phyloP scores from a whole-genome alignment of 371 early-diverging fungal genomes.

The Lichtheimia hyalospora region DNA sequence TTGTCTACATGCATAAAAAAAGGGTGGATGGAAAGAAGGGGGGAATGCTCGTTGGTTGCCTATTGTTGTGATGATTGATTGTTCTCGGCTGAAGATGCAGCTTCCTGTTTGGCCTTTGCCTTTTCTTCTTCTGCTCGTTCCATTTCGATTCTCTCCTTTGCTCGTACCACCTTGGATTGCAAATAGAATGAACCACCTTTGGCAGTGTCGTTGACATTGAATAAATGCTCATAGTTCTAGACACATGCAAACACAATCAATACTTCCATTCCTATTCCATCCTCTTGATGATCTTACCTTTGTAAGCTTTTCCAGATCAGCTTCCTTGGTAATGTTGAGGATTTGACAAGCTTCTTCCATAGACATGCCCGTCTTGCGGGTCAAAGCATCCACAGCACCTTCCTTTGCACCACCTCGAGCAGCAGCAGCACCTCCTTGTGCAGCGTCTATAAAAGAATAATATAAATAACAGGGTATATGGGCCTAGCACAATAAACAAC shows the following conservation, averaged over 20 bases:
- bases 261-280: not conserved
- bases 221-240: constrained; percentile 89
- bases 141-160: constrained; percentile 91
- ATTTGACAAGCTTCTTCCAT: constrained; percentile 93
- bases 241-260: not conserved
- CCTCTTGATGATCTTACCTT: constrained; percentile 54
- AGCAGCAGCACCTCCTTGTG: constrained; percentile 61
- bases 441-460: constrained; percentile 50
- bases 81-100: constrained; percentile 5
- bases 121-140: constrained; percentile 70
- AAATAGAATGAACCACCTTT: constrained; percentile 92
- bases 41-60: no score
- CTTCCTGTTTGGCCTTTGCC: constrained; percentile 7
- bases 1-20: constrained; percentile 10
- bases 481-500: constrained; percentile 19
- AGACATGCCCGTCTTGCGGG: constrained; percentile 83
- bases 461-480: not conserved
- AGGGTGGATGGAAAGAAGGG: not conserved
- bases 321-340: constrained; percentile 81
- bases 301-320: constrained; percentile 68
- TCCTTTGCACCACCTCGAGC: constrained; percentile 41
- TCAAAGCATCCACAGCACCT: constrained; percentile 71
- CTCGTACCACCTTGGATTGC: constrained; percentile 92
- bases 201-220: constrained; percentile 82
- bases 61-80: constrained; percentile 7